These are phyloP conservation scores for Draba incana DNA, from an alignment of 345 rosid genomes.

Conservation along the genomic window DNA sequence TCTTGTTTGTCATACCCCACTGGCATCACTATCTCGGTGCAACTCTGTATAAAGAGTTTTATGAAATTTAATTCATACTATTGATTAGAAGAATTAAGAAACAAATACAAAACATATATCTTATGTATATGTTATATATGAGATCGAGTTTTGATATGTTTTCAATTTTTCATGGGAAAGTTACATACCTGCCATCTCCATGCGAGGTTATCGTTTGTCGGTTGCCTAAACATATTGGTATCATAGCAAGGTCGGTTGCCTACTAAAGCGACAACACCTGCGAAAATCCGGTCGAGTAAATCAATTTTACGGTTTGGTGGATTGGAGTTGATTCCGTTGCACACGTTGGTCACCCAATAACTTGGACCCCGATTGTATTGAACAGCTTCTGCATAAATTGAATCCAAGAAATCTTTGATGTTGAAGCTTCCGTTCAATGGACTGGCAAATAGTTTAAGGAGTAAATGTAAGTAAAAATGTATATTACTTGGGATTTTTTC, in stretches of 20 bases:
- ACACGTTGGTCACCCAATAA: constrained; percentile 40
- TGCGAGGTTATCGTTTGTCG: constrained; percentile 29
- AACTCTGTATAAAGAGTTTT: constrained; percentile 41
- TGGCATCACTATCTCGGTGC: constrained; percentile 73
- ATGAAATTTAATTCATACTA: not conserved
- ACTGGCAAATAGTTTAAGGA: constrained; percentile 10
- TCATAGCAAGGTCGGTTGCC: constrained; percentile 42
- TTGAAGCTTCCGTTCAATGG: constrained; percentile 34
- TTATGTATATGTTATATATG: not conserved
- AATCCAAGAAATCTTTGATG: constrained; percentile 37
- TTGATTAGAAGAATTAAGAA: not conserved
- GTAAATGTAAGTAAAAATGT: not conserved
- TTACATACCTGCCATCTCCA: constrained; percentile 55
- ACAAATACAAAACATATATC: not conserved
- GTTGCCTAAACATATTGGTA: constrained; percentile 8
- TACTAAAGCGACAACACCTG: constrained; percentile 35
- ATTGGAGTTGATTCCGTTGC: constrained; percentile 44
- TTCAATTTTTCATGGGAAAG: not conserved
- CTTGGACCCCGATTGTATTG: constrained; percentile 49
- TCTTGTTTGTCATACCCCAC: constrained; percentile 50
- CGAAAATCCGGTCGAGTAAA: constrained; percentile 42
- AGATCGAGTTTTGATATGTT: not conserved
- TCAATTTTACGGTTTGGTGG: constrained; percentile 28
- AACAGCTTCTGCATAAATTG: constrained; percentile 40
- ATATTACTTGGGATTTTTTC: not conserved